Base-by-base conservation (phyloP, 1,284 basidiomycete genomes). In the Trametes pubescens region DNA sequence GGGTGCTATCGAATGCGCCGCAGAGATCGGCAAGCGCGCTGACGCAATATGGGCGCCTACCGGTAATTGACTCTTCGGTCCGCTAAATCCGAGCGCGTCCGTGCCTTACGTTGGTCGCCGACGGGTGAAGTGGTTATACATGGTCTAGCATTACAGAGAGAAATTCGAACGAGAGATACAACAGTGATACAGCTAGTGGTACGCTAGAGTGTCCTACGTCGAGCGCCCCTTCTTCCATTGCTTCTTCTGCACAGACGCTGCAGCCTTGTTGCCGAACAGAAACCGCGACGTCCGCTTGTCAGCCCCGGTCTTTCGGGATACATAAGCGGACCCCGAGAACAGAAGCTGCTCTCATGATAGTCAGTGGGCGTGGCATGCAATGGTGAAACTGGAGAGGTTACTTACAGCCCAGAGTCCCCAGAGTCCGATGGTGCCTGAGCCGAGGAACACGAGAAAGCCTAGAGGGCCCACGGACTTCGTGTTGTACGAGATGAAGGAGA, bases 261-360 rank as follows among this genome's bases (percentile, higher is more conserved):
- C 86, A 47, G 80, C 79, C 70, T 84, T 90, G 78, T 92, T 94
- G 0, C 89, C 86, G 72, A 94, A 94, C 21, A 93, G 78, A 74
- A 93, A 92, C 2, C 86, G 72, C 18, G 91, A 92, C 4, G 91
- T 94, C 64, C 86, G 87, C 72, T 93, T 93, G 78, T 93, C 90
- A 29, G 91, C 88, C 8, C 91, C 91, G 2, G 91, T 93, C 72
- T 86, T 90, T 73, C 84, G 85, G 22, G 90, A 92, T 48, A 84
- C 76, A 49, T 78, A 74, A 14, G 82, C 80, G 16, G 88, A 80
- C 13, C 82, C 82, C 35, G 84, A 83, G 70, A 93, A 93, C 56
- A 88, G 72, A 49, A 88, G 81, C 91, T 93, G 54, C 14, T 13
- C 11, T 22, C 9, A 32, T 37, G n/a, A 26, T 32, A 11, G 57